Base-by-base conservation (phyloP, 163 green algal genomes). In the Chlorella variabilis region DNA sequence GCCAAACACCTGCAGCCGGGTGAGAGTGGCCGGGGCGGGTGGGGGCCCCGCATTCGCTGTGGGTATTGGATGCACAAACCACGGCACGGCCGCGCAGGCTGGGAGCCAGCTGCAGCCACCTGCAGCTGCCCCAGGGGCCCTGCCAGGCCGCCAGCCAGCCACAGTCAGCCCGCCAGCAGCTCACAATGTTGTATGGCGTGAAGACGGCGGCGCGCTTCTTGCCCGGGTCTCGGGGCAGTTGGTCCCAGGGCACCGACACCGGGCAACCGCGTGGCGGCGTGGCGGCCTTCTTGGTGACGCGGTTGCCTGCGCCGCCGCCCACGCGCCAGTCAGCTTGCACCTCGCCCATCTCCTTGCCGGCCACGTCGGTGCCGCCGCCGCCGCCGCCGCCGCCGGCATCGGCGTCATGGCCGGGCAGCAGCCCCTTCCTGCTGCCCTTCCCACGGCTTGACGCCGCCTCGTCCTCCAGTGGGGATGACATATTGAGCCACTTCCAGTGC, bases 171-270 rank as follows among this genome's bases (percentile, higher is more conserved):
- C 1, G 8, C 48, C 4, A 6, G 20, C 45, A 42, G 6, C 62
- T 75, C 65, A 73, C 76, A 66, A 82, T 82, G 76, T 82, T 82
- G 63, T 82, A 82, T 6, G 62, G 76, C 63, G 76, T 82, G 76
- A 77, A 82, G 9, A 82, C 76, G 17, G 76, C 76, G 7, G 76
- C 62, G 3, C 63, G 34, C 7, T 27, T 63, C n/a, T 82, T 67
- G 76, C 27, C 45, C 11, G 76, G 63, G 45, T 82, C 76, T 2
- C 38, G 42, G 2, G 63, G 36, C 27, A 82, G 45, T 33, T 31
- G 58, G 63, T 39, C 36, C 76, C 76, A 82, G 2, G 51, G 42
- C 31, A 82, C 63, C 2, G 51, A 39, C 34, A 82, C 48, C 4
- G 63, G 76, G 63, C 76, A 82, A 13, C 23, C 39, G 41, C 68